These are phyloP conservation scores for Apiospora rasikravindrae DNA, from an alignment of 2,329 filamentous ascomycete species.

Conservation along the genomic window DNA sequence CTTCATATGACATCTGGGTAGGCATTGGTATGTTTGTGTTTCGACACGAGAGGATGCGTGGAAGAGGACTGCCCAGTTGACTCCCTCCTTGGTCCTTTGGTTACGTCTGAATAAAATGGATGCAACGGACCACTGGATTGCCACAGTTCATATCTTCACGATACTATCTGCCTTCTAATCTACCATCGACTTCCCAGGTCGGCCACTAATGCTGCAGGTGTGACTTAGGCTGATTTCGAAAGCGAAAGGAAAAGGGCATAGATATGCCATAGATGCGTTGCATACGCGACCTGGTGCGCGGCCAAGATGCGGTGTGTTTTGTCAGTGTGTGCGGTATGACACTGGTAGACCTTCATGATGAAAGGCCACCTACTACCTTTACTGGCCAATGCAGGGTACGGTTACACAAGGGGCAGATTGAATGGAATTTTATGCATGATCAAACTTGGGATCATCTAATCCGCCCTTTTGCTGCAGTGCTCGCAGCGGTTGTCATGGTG, in stretches of 20 bases:
- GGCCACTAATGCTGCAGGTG: neutral
- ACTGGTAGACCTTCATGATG: neutral
- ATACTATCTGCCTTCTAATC: too few species aligned
- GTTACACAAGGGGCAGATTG: neutral
- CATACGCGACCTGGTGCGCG: slow-evolving; percentile 5
- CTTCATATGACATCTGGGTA: neutral
- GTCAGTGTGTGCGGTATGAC: neutral
- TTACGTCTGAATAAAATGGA: neutral
- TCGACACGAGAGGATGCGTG: neutral
- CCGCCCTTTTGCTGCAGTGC: neutral
- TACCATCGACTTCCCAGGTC: too few species aligned
- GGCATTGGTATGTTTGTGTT: neutral
- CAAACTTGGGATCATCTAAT: neutral
- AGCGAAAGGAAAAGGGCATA: neutral
- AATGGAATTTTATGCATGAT: neutral
- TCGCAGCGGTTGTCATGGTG: neutral
- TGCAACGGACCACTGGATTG: neutral
- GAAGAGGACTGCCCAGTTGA: neutral
- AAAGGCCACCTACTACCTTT: neutral
- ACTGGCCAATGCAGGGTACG: neutral
- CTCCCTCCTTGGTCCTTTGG: too few species aligned
- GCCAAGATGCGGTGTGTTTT: slow-evolving; percentile 15
- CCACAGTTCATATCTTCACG: neutral
- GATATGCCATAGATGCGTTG: slow-evolving; percentile 9
- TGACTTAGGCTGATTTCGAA: neutral